phyloP scores from a whole-genome alignment of 495 filamentous ascomycete genomes.

The Daldinia loculata region DNA sequence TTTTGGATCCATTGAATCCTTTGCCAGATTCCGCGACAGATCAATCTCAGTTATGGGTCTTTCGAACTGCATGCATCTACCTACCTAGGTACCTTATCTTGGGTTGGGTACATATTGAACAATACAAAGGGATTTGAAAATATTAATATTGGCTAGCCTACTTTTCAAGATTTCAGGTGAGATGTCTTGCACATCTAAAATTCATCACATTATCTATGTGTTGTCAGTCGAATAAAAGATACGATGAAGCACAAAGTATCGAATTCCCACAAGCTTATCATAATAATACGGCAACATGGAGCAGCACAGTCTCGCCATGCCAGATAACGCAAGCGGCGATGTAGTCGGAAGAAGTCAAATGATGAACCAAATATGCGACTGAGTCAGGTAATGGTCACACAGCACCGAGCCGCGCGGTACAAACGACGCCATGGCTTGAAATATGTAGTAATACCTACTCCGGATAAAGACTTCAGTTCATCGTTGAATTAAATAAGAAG shows the following conservation, averaged over 20 bases:
- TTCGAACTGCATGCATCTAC: not conserved
- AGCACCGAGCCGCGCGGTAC: not conserved
- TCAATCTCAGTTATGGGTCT: not conserved
- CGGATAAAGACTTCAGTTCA: not conserved
- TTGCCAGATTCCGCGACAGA: not conserved
- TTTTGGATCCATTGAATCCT: conserved; percentile 3
- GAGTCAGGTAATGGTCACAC: conserved; percentile 21
- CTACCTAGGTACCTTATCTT: not conserved
- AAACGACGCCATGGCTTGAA: conserved; percentile 2
- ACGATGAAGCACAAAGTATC: not conserved
- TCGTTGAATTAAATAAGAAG: not conserved
- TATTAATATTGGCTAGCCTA: not conserved
- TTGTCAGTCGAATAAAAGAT: not conserved
- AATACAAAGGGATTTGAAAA: not conserved
- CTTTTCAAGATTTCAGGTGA: not conserved
- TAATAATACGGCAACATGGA: not conserved
- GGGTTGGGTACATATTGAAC: no score
- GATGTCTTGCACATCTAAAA: not conserved
- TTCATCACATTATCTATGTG: not conserved
- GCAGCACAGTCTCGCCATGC: not conserved
- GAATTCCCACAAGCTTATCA: not conserved
- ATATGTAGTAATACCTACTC: conserved; percentile 3
- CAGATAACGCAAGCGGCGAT: conserved; percentile 8
- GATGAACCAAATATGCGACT: conserved; percentile 18
- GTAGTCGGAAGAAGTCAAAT: conserved; percentile 13